phyloP scores from a whole-genome alignment of 2,329 filamentous ascomycete genomes.

The Metarhizium rileyi region DNA sequence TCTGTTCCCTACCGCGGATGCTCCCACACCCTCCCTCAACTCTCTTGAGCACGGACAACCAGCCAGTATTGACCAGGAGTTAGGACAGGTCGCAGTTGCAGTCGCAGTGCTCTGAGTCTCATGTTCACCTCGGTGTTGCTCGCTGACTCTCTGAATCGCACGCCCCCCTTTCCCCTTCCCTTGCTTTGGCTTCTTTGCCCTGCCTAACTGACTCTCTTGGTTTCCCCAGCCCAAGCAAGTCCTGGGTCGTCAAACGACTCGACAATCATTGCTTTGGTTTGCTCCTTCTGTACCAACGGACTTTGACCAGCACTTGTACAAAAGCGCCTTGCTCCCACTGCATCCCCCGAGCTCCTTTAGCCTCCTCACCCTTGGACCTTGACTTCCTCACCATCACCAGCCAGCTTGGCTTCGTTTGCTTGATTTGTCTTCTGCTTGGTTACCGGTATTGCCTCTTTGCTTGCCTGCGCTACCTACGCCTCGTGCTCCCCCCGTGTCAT shows the following conservation, averaged over 20 bases:
- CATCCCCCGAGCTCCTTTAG: conserved; percentile 1
- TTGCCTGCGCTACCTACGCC: neutral
- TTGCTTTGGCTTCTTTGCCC: conserved; percentile 8
- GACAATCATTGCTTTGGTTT: conserved; percentile 4
- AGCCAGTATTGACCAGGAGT: no score
- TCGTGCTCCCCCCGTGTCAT: neutral
- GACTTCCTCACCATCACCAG: conserved; percentile 5
- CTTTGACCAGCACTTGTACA: conserved; percentile 7
- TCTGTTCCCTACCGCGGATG: neutral
- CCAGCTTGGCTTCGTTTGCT: conserved; percentile 4
- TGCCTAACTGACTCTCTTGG: conserved; percentile 7
- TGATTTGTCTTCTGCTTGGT: neutral
- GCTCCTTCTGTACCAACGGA: neutral
- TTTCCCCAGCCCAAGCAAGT: neutral
- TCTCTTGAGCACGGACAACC: neutral
- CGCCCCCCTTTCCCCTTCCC: neutral
- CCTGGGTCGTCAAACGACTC: conserved; percentile 1
- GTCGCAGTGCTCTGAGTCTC: neutral
- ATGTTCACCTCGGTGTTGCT: no score
- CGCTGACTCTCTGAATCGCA: no score
- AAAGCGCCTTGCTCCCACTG: conserved; percentile 12
- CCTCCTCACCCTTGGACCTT: conserved; percentile 8
- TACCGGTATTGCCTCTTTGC: conserved; percentile 1
- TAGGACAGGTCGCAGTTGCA: neutral
- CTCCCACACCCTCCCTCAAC: neutral